Percentiles rank a stretch among this genome's conserved stretches.
Evolutionary conservation across 257 asterid genomes (phyloP).

Genomic region (Petunia axillaris): DNA sequence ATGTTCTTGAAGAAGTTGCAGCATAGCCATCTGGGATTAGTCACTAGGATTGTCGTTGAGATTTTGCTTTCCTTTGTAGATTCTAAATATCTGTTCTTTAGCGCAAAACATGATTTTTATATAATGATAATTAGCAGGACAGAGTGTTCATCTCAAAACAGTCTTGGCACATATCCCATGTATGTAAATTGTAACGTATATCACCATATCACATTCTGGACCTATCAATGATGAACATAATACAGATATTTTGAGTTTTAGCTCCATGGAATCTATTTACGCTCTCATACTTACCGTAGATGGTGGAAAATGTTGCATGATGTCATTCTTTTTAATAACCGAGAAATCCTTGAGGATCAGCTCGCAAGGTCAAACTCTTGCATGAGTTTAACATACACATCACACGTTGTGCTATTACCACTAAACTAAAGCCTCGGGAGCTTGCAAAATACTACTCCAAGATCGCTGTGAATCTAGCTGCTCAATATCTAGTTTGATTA

Average conservation of each 20-base stretch:
- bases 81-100: background rate
- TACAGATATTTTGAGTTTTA: background rate
- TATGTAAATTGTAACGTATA: no score
- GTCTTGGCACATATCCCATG: no score
- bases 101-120: background rate
- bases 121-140: background rate
- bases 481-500: background rate
- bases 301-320: slow-evolving; percentile 12
- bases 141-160: no score
- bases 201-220: background rate
- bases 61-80: background rate
- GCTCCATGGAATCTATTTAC: background rate
- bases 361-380: no score
- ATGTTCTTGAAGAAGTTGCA: background rate
- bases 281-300: background rate
- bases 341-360: no score
- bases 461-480: background rate
- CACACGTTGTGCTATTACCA: no score
- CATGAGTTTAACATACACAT: no score
- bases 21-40: background rate
- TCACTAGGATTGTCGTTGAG: background rate
- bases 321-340: no score
- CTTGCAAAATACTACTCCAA: background rate
- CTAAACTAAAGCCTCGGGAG: no score
- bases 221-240: background rate